Conservation (phyloP, 1,284 basidiomycete genomes). For the Phellinidium pouzarii region DNA sequence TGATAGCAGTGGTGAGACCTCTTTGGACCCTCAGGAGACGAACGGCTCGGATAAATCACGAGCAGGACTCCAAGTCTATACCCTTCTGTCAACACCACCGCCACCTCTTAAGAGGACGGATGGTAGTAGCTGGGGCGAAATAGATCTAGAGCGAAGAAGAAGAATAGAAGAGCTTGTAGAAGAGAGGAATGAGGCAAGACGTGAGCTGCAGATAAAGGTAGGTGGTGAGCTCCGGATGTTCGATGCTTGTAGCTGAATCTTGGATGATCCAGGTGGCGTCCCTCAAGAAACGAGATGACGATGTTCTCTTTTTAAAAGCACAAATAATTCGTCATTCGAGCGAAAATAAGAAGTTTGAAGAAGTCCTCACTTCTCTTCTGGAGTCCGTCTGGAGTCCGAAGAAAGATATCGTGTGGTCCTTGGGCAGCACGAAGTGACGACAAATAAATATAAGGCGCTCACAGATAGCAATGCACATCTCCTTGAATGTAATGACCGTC, state of each 20-base stretch:
- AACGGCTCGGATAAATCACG: background rate
- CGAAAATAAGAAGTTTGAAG: slow-evolving; percentile 1
- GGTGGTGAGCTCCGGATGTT: background rate
- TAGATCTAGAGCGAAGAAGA: background rate
- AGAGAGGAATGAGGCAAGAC: background rate
- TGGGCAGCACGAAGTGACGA: background rate
- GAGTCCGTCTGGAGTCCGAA: too few relatives aligned
- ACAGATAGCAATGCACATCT: background rate
- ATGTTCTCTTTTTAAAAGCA: background rate
- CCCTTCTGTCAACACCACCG: background rate
- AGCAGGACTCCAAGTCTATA: background rate
- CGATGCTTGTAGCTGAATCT: background rate
- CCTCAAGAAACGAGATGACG: background rate
- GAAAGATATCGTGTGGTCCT: background rate
- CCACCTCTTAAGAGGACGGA: background rate
- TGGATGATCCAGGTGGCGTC: background rate
- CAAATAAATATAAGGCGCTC: background rate
- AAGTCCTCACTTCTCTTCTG: background rate
- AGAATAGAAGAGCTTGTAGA: slow-evolving; percentile 1
- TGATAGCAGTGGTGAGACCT: background rate
- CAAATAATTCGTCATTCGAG: background rate
- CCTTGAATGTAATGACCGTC: background rate
- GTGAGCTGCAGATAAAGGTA: background rate
- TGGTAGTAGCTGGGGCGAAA: background rate
- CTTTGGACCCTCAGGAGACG: background rate